Evolutionary conservation across 75 land plant genomes (phyloP), one percentile per base, ranked within the genome.

Genomic region (Selaginella tamariscina): DNA sequence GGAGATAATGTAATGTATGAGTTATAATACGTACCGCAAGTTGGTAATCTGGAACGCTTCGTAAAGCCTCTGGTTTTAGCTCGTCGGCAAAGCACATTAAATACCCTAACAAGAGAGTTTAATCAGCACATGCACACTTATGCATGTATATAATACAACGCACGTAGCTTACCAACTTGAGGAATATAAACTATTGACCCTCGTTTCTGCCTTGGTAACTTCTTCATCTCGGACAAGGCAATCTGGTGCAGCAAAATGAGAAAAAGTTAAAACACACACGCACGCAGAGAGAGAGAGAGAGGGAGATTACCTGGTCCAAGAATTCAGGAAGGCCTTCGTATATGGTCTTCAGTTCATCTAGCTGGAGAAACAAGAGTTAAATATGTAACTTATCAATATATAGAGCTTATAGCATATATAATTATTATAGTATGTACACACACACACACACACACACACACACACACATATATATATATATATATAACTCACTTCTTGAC

Each of bases 311-410:
- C 96, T 95, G 73, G 32, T 87, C 84, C 26, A 95, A 76, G 71
- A 90, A 87, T 13, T 84, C 83, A 27, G 99, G 99, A 72, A 95
- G 65, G 56, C 80, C 87, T 26, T 89, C 91, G 70, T 90, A 87
- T 13, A 90, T 80, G 56, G 74, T 79, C 70, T 87, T 87, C 78
- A 93, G 75, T 56, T 89, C 98, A 77, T 93, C 98, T 79, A 93
- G 80, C 98, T 93, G 57, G 56, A 39, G 49, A 39, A 39, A 39
- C 5, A 15, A 39, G 15, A 39, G 15, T 5, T 39, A 39, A 39
- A 39, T 15, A 15, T 5, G 49, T 5, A 15, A n/a, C n/a, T n/a
- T n/a, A n/a, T n/a, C n/a, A n/a, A n/a, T n/a, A n/a, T n/a, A n/a
- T n/a, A n/a, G n/a, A n/a, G n/a, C n/a, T n/a, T n/a, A n/a, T n/a